These are phyloP conservation scores for Cryomyces minteri DNA, from an alignment of 495 filamentous ascomycete species.

Conservation along the genomic window DNA sequence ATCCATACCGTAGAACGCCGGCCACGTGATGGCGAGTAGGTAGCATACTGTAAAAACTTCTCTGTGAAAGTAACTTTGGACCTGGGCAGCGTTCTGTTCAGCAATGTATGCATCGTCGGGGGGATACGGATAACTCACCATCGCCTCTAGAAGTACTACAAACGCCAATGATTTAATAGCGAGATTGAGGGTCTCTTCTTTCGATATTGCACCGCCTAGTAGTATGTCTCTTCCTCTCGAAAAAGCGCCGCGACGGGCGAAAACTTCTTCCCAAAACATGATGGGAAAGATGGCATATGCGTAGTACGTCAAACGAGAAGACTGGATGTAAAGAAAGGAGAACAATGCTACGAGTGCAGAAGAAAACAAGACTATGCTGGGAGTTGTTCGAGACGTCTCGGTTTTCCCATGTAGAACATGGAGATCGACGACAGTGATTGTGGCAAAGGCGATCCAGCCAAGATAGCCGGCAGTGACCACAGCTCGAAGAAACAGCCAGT, in stretches of 20 bases:
- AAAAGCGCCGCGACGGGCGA: constrained; percentile 55
- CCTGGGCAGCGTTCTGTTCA: constrained; percentile 21
- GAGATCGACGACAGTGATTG: constrained; percentile 79
- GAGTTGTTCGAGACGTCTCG: constrained; percentile 41
- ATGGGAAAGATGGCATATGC: constrained; percentile 84
- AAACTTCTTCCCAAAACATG: constrained; percentile 93
- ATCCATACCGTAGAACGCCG: constrained; percentile 46
- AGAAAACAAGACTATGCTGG: constrained; percentile 48
- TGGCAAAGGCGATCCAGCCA: constrained; percentile 90
- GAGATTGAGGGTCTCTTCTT: constrained; percentile 33
- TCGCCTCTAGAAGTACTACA: constrained; percentile 55
- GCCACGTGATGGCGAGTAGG: constrained; percentile 58
- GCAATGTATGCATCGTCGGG: neutral
- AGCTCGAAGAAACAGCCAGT: constrained; percentile 95
- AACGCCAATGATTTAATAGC: constrained; percentile 45
- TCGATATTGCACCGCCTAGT: constrained; percentile 44
- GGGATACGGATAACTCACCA: constrained; percentile 37
- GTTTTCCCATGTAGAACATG: constrained; percentile 66
- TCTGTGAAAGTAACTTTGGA: constrained; percentile 75
- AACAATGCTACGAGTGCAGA: constrained; percentile 59
- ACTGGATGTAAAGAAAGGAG: constrained; percentile 59
- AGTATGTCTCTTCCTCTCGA: constrained; percentile 46
- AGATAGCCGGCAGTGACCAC: constrained; percentile 86
- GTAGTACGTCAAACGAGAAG: constrained; percentile 74
- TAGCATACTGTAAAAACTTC: constrained; percentile 78